Evolutionary conservation across 805 yeast genomes (phyloP).

Genomic region (Schwanniomyces polymorphus): DNA sequence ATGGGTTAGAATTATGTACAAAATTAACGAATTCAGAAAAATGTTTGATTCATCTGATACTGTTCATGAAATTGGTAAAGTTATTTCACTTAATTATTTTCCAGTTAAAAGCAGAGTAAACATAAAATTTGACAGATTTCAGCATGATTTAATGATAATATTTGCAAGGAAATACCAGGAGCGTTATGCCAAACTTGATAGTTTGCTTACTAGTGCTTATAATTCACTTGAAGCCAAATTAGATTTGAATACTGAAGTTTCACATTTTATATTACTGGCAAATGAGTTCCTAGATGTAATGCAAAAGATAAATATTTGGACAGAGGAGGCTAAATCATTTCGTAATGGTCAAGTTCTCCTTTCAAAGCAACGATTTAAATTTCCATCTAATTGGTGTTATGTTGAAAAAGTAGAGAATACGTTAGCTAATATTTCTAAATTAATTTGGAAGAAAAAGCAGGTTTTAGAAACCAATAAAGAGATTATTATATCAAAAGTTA

Average conservation of each 20-base stretch:
- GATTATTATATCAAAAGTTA: constrained; percentile 41
- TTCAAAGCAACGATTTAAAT: constrained; percentile 43
- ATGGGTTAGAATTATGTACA: constrained; percentile 53
- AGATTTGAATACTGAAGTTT: constrained; percentile 36
- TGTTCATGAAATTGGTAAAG: constrained; percentile 35
- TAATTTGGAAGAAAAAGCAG: constrained; percentile 31
- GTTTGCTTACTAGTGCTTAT: constrained; percentile 30
- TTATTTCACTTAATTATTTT: constrained; percentile 43
- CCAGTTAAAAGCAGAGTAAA: constrained; percentile 54
- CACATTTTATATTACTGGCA: constrained; percentile 38
- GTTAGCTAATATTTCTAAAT: constrained; percentile 38
- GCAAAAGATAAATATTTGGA: constrained; percentile 13
- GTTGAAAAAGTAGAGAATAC: constrained; percentile 63
- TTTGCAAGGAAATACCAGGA: constrained; percentile 41
- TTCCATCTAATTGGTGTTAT: constrained; percentile 56
- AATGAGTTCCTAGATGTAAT: constrained; percentile 19
- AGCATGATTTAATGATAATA: constrained; percentile 38
- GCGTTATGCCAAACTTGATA: constrained; percentile 26
- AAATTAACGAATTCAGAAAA: constrained; percentile 41
- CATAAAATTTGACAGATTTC: constrained; percentile 62
- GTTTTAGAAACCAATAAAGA: constrained; percentile 43
- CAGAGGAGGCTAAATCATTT: constrained; percentile 10
- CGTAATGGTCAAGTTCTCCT: constrained; percentile 36
- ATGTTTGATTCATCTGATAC: constrained; percentile 54
- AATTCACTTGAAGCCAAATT: constrained; percentile 25